A percentile compares a stretch with the other conserved stretches of the same genome.
phyloP scores from a whole-genome alignment of 2,329 filamentous ascomycete genomes.

The Blumeriella jaapii region DNA sequence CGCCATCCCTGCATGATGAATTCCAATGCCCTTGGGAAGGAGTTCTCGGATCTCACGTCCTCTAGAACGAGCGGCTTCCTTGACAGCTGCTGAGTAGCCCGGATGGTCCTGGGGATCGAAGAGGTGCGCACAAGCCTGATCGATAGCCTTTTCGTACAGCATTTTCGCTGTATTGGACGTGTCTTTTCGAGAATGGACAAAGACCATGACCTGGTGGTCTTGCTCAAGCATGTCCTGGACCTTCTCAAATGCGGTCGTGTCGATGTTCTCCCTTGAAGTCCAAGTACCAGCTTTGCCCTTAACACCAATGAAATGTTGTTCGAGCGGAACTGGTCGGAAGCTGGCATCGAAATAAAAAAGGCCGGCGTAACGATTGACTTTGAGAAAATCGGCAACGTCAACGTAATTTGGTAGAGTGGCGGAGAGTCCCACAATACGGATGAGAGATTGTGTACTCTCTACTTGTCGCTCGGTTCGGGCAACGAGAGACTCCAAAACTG shows the following conservation, averaged over 20 bases:
- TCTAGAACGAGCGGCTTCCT: slow-evolving; percentile 76
- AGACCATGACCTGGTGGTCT: slow-evolving; percentile 98
- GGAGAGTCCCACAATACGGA: slow-evolving; percentile 89
- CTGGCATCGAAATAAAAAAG: slow-evolving; percentile 96
- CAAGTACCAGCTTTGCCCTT: slow-evolving; percentile 80
- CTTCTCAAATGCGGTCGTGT: slow-evolving; percentile 83
- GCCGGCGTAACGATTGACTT: slow-evolving; percentile 85
- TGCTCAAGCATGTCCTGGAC: slow-evolving; percentile 82
- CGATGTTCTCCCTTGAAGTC: slow-evolving; percentile 78
- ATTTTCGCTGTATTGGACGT: slow-evolving; percentile 80
- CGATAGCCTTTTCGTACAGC: slow-evolving; percentile 74
- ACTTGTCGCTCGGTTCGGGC: slow-evolving; percentile 92
- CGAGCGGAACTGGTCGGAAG: slow-evolving; percentile 87
- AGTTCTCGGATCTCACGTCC: slow-evolving; percentile 82
- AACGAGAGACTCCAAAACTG: slow-evolving; percentile 90
- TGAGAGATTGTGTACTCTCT: slow-evolving; percentile 93
- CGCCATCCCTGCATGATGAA: slow-evolving; percentile 95
- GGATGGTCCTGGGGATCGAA: slow-evolving; percentile 75
- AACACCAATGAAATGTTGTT: slow-evolving; percentile 95
- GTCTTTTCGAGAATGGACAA: slow-evolving; percentile 93
- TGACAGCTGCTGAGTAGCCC: slow-evolving; percentile 65
- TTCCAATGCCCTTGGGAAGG: slow-evolving; percentile 80
- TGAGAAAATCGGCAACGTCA: slow-evolving; percentile 93
- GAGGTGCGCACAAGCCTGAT: slow-evolving; percentile 67
- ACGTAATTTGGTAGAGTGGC: slow-evolving; percentile 94